Evolutionary conservation across 352 stramenopile species (phyloP).

Genomic region (Ophiocytium majus): DNA sequence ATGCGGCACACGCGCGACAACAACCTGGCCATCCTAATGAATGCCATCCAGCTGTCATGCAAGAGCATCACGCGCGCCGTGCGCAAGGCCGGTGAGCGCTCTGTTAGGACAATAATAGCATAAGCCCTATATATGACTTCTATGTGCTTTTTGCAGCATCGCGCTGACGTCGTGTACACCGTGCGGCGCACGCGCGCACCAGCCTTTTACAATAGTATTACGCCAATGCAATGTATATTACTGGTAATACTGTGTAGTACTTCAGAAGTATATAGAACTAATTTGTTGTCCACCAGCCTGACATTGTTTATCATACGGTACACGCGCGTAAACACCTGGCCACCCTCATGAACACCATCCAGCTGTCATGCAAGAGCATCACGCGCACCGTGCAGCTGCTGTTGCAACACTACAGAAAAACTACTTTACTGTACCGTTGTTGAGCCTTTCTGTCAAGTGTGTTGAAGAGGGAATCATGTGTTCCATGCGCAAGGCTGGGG

Average conservation of each 20-base stretch:
- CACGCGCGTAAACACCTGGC: no score
- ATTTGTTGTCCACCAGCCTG: no score
- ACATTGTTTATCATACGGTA: not conserved
- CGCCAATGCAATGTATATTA: no score
- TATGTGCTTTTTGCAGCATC: no score
- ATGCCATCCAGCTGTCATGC: slow-evolving; percentile 78
- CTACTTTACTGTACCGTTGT: not conserved
- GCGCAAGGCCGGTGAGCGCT: slow-evolving; percentile 82
- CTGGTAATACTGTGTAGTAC: no score
- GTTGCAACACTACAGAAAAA: not conserved
- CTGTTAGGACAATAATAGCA: no score
- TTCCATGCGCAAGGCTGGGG: slow-evolving; percentile 64
- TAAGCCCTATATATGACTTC: no score
- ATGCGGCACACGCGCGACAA: slow-evolving; percentile 86
- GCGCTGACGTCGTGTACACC: no score
- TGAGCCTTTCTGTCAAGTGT: no score
- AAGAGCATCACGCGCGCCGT: slow-evolving; percentile 95
- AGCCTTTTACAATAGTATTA: no score
- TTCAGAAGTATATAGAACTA: no score
- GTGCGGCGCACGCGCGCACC: no score
- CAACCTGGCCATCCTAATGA: slow-evolving; percentile 90
- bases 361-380: slow-evolving; percentile 83
- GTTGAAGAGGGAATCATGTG: slow-evolving; percentile 81
- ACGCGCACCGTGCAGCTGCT: slow-evolving; percentile 83
- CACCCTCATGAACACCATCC: slow-evolving; percentile 90